Base-by-base conservation (phyloP, 1,284 basidiomycete species). In the Naganishia cerealis region DNA sequence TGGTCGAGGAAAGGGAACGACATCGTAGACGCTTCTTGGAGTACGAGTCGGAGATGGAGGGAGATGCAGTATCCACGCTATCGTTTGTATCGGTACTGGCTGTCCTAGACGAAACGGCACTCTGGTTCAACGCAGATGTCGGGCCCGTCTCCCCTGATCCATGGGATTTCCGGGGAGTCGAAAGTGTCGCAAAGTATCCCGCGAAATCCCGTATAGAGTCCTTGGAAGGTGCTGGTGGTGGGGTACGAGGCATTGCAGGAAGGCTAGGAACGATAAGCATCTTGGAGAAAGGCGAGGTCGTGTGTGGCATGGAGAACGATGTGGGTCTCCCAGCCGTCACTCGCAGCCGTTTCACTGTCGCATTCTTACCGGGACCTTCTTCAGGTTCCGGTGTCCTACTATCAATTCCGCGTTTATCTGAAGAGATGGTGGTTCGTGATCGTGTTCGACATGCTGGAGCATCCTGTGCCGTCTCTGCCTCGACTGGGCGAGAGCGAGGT, bases 121-220 rank as follows among this genome's bases (percentile, higher is more conserved):
- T 62, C 36, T 62, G 59, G 26, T 62, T 52, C n/a, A 62, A 24
- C 18, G 46, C 46, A 1, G 61, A 63, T 12, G 52, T 16, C n/a
- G 38, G 50, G 7, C 48, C 50, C 16, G 61, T 63, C 12, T 54
- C 61, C 26, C 61, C 61, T 13, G 36, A 4, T 29, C 61, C 61
- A 10, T 54, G 50, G 3, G 38, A 42, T 36, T 24, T 26, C 10
- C 50, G 50, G 1, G 61, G 61, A 7, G 61, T 63, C n/a, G 61
- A 63, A 36, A 63, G 10, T 7, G n/a, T 54, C 10, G 50, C 50
- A 33, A 63, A 63, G 26, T 63, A 63, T 12, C 61, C 61, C 18
- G 53, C 61, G 39, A 63, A 63, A 54, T 63, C 50, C 3, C 61
- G 61, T n/a, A 63, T 63, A 4, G 61, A 63, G 24, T 54, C 61